Conservation (phyloP, 495 filamentous ascomycete species). For the Letharia lupina region DNA sequence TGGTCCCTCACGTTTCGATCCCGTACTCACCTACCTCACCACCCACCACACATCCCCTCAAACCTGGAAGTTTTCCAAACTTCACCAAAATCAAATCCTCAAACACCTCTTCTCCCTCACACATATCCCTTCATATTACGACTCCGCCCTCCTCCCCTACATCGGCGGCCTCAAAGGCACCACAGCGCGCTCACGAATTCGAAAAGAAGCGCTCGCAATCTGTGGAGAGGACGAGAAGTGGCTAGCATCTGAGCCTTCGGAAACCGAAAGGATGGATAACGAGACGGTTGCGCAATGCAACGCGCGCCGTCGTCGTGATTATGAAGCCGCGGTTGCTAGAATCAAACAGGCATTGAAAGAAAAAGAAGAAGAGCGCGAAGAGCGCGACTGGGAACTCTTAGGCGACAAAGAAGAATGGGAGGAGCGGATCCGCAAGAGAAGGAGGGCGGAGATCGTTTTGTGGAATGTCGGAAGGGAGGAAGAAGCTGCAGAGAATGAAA, state of each 20-base stretch:
- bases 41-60: constrained; percentile 57
- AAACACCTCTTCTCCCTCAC: constrained; percentile 68
- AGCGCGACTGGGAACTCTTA: constrained; percentile 31
- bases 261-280: constrained; percentile 35
- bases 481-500: constrained; percentile 25
- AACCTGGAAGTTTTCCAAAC: constrained; percentile 91
- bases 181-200: constrained; percentile 49
- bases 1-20: constrained; percentile 35
- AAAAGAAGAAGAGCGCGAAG: constrained; percentile 30
- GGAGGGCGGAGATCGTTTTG: constrained; percentile 40
- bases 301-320: constrained; percentile 40
- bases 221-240: constrained; percentile 37
- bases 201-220: constrained; percentile 52
- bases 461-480: constrained; percentile 35
- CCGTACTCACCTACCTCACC: constrained; percentile 63
- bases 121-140: constrained; percentile 55
- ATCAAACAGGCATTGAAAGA: constrained; percentile 32
- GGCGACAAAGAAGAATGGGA: constrained; percentile 33
- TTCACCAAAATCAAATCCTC: constrained; percentile 69
- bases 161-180: constrained; percentile 62
- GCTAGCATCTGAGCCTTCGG: constrained; percentile 23
- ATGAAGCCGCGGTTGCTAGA: constrained; percentile 46
- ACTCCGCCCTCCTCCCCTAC: constrained; percentile 57
- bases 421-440: constrained; percentile 36
- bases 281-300: constrained; percentile 13